phyloP scores from a whole-genome alignment of 345 rosid genomes.

The Acer saccharum region DNA sequence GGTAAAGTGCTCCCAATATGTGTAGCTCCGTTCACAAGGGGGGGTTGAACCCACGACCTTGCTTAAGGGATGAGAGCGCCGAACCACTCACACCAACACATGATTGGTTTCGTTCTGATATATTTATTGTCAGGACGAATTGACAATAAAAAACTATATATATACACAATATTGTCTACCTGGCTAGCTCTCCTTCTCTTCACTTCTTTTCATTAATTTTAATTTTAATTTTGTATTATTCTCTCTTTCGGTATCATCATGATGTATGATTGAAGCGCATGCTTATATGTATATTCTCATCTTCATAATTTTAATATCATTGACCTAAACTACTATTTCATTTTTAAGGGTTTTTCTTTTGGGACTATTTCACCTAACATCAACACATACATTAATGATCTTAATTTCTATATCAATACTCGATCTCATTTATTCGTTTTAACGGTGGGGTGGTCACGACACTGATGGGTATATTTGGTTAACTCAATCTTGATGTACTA shows the following conservation, averaged over 20 bases:
- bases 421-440: too few relatives aligned
- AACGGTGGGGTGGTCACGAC: too few relatives aligned
- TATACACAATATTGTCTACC: not conserved
- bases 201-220: not conserved
- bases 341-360: not conserved
- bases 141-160: too few relatives aligned
- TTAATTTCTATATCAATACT: not conserved
- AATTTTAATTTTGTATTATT: not conserved
- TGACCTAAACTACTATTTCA: slow-evolving; percentile 16
- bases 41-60: too few relatives aligned
- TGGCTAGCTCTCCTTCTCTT: not conserved
- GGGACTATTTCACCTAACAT: slow-evolving; percentile 19
- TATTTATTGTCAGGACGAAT: too few relatives aligned
- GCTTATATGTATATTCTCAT: not conserved
- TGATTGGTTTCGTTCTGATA: too few relatives aligned
- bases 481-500: too few relatives aligned
- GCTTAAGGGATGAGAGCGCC: too few relatives aligned
- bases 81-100: too few relatives aligned
- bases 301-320: not conserved
- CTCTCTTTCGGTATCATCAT: slow-evolving; percentile 13
- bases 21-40: too few relatives aligned
- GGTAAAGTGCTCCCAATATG: too few relatives aligned
- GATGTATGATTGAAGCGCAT: slow-evolving; percentile 24
- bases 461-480: too few relatives aligned
- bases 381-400: not conserved